phyloP scores from a whole-genome alignment of 768 basidiomycete species.

The Tylopilus cervinicoccineus region DNA sequence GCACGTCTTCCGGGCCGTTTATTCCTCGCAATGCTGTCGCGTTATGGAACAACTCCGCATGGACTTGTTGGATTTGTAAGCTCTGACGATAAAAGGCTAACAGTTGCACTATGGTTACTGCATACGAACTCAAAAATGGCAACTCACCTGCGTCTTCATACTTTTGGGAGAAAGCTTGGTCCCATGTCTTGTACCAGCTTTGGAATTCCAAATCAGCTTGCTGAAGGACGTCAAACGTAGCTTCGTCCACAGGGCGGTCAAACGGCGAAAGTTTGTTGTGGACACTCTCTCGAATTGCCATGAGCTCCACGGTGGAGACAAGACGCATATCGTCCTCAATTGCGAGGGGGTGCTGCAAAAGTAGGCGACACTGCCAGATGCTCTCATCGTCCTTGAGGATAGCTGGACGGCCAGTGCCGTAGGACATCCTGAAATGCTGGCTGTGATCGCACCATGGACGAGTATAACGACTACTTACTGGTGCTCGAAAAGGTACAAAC shows the following conservation, averaged over 20 bases:
- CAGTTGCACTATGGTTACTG: slow-evolving; percentile 2
- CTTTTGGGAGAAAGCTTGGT: slow-evolving; percentile 73
- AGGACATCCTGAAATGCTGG: slow-evolving; percentile 68
- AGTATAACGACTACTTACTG: slow-evolving; percentile 53
- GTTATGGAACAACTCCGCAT: slow-evolving; percentile 82
- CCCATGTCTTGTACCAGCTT: slow-evolving; percentile 80
- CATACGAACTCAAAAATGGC: slow-evolving; percentile 1
- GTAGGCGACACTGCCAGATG: slow-evolving; percentile 72
- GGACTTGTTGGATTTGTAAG: slow-evolving; percentile 81
- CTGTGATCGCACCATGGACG: background rate
- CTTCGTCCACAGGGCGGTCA: slow-evolving; percentile 70
- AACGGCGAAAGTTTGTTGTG: slow-evolving; percentile 79
- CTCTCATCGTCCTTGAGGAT: slow-evolving; percentile 92
- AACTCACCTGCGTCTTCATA: slow-evolving; percentile 74
- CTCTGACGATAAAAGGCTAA: slow-evolving; percentile 86
- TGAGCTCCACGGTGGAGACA: slow-evolving; percentile 91
- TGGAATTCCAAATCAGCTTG: slow-evolving; percentile 76
- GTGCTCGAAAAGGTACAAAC: slow-evolving; percentile 90
- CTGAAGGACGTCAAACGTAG: slow-evolving; percentile 67
- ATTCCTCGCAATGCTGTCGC: slow-evolving; percentile 81
- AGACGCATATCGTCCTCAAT: slow-evolving; percentile 94
- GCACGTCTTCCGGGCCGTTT: slow-evolving; percentile 80
- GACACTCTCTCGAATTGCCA: slow-evolving; percentile 82
- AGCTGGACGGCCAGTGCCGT: slow-evolving; percentile 90
- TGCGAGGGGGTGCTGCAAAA: slow-evolving; percentile 82